Percentiles rank a stretch among this genome's conserved stretches.
These are phyloP conservation scores for Sporisorium exsertum DNA, from an alignment of 1,284 basidiomycete species.

Conservation along the genomic window DNA sequence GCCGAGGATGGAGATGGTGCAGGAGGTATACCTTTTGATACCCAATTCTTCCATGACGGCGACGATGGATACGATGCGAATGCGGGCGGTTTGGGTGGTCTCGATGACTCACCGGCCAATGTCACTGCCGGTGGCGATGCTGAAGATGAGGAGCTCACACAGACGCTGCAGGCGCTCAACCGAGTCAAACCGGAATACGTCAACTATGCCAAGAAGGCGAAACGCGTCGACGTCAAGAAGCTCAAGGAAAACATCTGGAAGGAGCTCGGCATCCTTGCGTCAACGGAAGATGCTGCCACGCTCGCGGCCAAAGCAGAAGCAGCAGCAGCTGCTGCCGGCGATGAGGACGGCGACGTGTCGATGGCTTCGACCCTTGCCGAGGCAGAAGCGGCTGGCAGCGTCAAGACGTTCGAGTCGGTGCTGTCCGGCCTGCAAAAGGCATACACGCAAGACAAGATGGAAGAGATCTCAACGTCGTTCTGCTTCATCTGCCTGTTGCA, in stretches of 20 bases:
- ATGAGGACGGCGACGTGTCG: slow-evolving; percentile 30
- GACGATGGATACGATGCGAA: slow-evolving; percentile 74
- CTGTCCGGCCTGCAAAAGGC: slow-evolving; percentile 82
- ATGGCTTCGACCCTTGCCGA: slow-evolving; percentile 17
- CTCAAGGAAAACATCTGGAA: slow-evolving; percentile 99
- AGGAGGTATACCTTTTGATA: slow-evolving; percentile 80
- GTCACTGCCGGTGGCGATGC: slow-evolving; percentile 71
- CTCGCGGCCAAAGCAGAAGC: slow-evolving; percentile 22
- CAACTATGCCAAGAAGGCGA: slow-evolving; percentile 94
- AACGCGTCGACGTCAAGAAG: slow-evolving; percentile 94
- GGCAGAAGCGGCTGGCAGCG: slow-evolving; percentile 17
- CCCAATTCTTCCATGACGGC: slow-evolving; percentile 97
- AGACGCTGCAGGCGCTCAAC: slow-evolving; percentile 80
- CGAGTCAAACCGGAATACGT: slow-evolving; percentile 88
- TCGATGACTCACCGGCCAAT: slow-evolving; percentile 57
- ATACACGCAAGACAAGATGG: slow-evolving; percentile 93
- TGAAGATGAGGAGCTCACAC: slow-evolving; percentile 84
- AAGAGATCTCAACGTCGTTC: slow-evolving; percentile 98
- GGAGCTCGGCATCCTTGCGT: slow-evolving; percentile 74
- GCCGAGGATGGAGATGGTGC: slow-evolving; percentile 27
- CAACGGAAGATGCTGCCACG: slow-evolving; percentile 24
- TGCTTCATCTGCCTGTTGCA: slow-evolving; percentile 98
- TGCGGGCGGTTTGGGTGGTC: slow-evolving; percentile 33
- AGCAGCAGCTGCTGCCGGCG: slow-evolving; percentile 15
- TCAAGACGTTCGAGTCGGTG: slow-evolving; percentile 78